A percentile compares a stretch with the other conserved stretches of the same genome.
phyloP scores from a whole-genome alignment of 805 yeast genomes.

The Metschnikowia hibisci region DNA sequence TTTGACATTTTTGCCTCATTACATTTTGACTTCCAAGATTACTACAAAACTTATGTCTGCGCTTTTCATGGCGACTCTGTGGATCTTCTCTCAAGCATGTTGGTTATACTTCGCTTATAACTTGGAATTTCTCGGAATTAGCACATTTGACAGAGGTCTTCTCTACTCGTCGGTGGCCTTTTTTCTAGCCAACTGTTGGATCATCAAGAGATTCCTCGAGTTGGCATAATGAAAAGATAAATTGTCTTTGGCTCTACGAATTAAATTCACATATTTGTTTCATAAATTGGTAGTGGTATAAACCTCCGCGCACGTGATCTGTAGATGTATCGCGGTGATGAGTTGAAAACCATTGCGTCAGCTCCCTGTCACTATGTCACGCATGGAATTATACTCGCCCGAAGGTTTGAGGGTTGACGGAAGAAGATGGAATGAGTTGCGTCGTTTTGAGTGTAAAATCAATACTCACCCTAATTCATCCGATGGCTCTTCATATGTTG shows the following conservation, averaged over 20 bases:
- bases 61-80: constrained; percentile 40
- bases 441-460: constrained; percentile 73
- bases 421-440: constrained; percentile 89
- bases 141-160: constrained; percentile 59
- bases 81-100: constrained; percentile 68
- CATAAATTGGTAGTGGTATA: neutral
- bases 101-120: constrained; percentile 81
- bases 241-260: neutral
- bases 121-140: constrained; percentile 73
- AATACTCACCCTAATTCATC: constrained; percentile 85
- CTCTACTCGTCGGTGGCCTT: constrained; percentile 54
- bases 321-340: constrained; percentile 3
- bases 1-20: constrained; percentile 76
- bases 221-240: neutral
- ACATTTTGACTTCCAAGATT: constrained; percentile 44
- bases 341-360: neutral
- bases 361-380: constrained; percentile 41
- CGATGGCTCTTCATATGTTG: constrained; percentile 90
- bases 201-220: constrained; percentile 53
- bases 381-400: constrained; percentile 85
- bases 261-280: neutral
- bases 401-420: constrained; percentile 95
- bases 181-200: constrained; percentile 58
- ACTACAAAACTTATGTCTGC: constrained; percentile 30
- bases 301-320: constrained; percentile 9